These are phyloP conservation scores for Globisporangium acanthophoron DNA, from an alignment of 352 stramenopile genomes.

Conservation along the genomic window DNA sequence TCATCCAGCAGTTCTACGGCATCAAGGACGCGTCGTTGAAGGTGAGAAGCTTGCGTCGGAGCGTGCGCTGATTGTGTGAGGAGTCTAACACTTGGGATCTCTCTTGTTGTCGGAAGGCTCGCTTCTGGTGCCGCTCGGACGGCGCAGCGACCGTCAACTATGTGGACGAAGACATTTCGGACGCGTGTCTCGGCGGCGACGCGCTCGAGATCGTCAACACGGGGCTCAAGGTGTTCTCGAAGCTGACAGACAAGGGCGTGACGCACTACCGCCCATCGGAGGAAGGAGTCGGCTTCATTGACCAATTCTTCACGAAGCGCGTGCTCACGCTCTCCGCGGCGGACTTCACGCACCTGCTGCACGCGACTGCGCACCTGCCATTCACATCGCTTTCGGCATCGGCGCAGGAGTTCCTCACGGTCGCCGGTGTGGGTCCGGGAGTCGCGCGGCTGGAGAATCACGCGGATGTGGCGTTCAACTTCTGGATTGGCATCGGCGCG, in stretches of 20 bases:
- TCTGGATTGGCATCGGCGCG: conserved; percentile 69
- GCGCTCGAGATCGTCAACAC: conserved; percentile 89
- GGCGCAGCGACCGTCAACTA: conserved; percentile 73
- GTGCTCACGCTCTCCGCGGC: conserved; percentile 30
- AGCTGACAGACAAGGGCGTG: conserved; percentile 55
- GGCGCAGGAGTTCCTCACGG: conserved; percentile 26
- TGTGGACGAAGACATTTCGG: conserved; percentile 62
- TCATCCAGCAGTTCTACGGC: conserved; percentile 60
- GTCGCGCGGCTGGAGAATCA: conserved; percentile 43
- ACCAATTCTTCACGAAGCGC: conserved; percentile 85
- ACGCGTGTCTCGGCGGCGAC: conserved; percentile 58
- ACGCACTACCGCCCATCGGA: conserved; percentile 84
- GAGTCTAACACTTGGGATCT: background rate
- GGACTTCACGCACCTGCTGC: conserved; percentile 49
- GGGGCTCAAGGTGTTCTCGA: conserved; percentile 88
- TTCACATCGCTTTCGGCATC: conserved; percentile 37
- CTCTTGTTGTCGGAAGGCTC: conserved; percentile 5
- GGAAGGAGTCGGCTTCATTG: conserved; percentile 81
- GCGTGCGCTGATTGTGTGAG: background rate
- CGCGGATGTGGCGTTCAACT: conserved; percentile 53
- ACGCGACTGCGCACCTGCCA: conserved; percentile 45
- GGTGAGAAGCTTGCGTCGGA: conserved; percentile 15
- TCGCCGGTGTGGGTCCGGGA: conserved; percentile 43
- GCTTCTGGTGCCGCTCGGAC: conserved; percentile 77
- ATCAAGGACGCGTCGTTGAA: conserved; percentile 44